Base-by-base conservation (phyloP, 768 basidiomycete species). In the Lepiota venenata region DNA sequence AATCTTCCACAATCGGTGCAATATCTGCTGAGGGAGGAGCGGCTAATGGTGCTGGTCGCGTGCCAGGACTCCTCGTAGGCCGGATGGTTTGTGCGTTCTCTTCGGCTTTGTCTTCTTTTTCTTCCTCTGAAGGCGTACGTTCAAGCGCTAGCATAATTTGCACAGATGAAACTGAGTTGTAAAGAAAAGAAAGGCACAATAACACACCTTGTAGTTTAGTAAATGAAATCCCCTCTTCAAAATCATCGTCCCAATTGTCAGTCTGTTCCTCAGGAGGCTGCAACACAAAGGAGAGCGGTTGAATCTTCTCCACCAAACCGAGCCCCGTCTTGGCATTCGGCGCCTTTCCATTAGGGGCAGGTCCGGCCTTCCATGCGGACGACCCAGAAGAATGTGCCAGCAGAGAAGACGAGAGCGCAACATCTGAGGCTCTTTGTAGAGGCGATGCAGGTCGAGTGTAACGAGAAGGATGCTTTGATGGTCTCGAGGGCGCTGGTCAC, bases 241-340 rank as follows among this genome's bases (percentile, higher is more conserved):
- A 99, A 64, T 99, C 97, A 59, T 94, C 92, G 63, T 99, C 97
- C 97, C 97, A 99, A 59, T 94, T 96, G 66, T 97, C 94, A 1
- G 87, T 89, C 66, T 91, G 89, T 59, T 92, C 87, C 71, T 94
- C 89, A 15, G 87, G 88, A 20, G 82, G 79, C 55, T 84, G 86
- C 20, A 90, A 70, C 14, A 76, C 80, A 58, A 88, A 85, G 3
- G 81, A 80, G 50, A 83, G 71, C 3, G 88, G 87, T 47, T 87
- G 75, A 39, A 79, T 78, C 67, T 80, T 81, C 60, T 80, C 79
- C 15, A 70, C 75, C 39, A 80, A 69, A 52, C 76, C 72, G 27
- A 73, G 66, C 7, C 69, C 74, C 25, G 66, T 64, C 52, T 75
- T 76, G 18, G 58, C 57, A 39, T 69, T 69, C 1, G 71, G 64